These are phyloP conservation scores for Boletus bicolor DNA, from an alignment of 768 basidiomycete species.

Conservation along the genomic window DNA sequence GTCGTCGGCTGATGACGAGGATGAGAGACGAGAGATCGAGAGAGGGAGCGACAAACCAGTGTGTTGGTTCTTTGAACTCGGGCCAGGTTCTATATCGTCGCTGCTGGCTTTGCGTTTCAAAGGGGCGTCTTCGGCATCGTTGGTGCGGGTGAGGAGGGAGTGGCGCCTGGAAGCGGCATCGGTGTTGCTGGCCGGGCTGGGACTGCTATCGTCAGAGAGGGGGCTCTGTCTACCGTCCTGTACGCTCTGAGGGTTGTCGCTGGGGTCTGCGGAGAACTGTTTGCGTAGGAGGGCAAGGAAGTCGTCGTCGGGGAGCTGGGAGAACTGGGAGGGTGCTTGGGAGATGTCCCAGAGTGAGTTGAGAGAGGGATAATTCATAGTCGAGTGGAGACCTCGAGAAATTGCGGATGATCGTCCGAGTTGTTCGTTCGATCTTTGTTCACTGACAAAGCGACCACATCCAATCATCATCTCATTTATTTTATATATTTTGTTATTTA, in stretches of 20 bases:
- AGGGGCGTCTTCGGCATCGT: slow-evolving; percentile 44
- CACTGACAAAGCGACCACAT: not conserved
- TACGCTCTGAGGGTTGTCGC: slow-evolving; percentile 60
- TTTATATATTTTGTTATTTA: slow-evolving; percentile 5
- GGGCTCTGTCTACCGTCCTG: slow-evolving; percentile 38
- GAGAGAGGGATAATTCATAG: slow-evolving; percentile 38
- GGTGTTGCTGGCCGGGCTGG: slow-evolving; percentile 61
- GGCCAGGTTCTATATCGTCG: slow-evolving; percentile 60
- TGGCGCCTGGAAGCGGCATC: slow-evolving; percentile 25
- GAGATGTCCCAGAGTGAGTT: slow-evolving; percentile 68
- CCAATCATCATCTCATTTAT: not conserved
- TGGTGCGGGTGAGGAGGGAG: slow-evolving; percentile 23
- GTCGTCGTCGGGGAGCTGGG: slow-evolving; percentile 69
- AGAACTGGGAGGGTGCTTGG: slow-evolving; percentile 50
- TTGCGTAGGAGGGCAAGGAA: slow-evolving; percentile 76
- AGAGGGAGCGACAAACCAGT: slow-evolving; percentile 42
- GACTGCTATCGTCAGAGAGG: slow-evolving; percentile 73
- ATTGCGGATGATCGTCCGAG: slow-evolving; percentile 1
- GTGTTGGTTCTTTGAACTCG: slow-evolving; percentile 64
- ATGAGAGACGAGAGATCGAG: slow-evolving; percentile 1
- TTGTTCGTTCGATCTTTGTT: not conserved
- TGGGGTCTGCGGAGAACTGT: slow-evolving; percentile 50
- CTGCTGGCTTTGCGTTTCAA: slow-evolving; percentile 79
- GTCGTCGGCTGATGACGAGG: slow-evolving; percentile 22
- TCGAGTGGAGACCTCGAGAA: slow-evolving; percentile 3